A percentile compares a stretch with the other conserved stretches of the same genome.
Conservation (phyloP, 805 yeast species). For the Starmerella potacharoeniae region DNA sequence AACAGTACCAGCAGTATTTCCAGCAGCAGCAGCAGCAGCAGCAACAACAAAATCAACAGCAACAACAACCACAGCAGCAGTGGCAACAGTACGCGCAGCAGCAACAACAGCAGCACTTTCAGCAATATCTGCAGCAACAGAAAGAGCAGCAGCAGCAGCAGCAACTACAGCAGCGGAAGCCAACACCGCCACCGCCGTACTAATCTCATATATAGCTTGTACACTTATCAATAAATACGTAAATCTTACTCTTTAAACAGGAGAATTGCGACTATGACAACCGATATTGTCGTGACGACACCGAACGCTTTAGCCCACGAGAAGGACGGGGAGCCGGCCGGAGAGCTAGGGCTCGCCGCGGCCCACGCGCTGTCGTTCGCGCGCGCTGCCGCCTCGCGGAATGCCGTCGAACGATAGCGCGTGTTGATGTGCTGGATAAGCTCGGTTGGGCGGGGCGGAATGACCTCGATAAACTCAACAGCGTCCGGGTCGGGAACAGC, state of each 20-base stretch:
- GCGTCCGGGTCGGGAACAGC: constrained; percentile 12
- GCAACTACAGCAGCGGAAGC: neutral
- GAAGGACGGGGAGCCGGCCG: neutral
- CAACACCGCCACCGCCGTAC: constrained; percentile 2
- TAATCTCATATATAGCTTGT: neutral
- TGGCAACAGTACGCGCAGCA: neutral
- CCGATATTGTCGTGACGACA: neutral
- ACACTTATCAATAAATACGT: neutral
- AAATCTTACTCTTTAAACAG: neutral
- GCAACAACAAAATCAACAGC: constrained; percentile 3
- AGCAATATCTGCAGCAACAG: constrained; percentile 4
- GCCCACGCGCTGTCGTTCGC: neutral
- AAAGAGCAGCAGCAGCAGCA: neutral
- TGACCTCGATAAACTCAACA: constrained; percentile 13
- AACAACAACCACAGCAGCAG: neutral
- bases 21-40: constrained; percentile 8
- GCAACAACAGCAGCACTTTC: neutral
- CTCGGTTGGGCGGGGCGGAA: constrained; percentile 18
- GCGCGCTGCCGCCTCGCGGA: constrained; percentile 9
- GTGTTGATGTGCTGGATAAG: constrained; percentile 10
- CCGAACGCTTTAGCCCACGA: neutral
- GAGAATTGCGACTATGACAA: neutral
- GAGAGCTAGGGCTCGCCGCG: neutral
- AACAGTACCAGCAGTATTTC: constrained; percentile 11
- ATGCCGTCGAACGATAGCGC: constrained; percentile 10